Evolutionary conservation across 768 basidiomycete genomes (phyloP).

Genomic region (Lanmaoa rubissima): DNA sequence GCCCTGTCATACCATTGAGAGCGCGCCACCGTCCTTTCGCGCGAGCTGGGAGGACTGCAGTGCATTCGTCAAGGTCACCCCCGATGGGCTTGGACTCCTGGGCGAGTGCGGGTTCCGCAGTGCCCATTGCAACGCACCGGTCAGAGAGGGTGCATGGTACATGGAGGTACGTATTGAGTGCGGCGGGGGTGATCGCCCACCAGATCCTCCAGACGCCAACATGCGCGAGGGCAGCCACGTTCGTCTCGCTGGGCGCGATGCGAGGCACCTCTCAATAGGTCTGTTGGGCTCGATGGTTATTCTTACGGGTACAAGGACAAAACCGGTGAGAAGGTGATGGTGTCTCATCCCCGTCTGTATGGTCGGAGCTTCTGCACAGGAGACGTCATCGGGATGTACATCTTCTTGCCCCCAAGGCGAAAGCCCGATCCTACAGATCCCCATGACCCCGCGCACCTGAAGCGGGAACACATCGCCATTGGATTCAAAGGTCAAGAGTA

Average conservation of each 20-base stretch:
- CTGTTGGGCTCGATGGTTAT: conserved; percentile 92
- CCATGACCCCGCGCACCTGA: conserved; percentile 77
- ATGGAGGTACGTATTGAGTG: conserved; percentile 83
- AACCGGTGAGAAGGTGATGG: conserved; percentile 85
- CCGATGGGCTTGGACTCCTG: conserved; percentile 70
- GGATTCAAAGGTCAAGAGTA: conserved; percentile 96
- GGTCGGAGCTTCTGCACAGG: conserved; percentile 72
- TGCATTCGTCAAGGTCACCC: conserved; percentile 72
- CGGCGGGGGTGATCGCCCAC: conserved; percentile 61
- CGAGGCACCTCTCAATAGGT: conserved; percentile 91
- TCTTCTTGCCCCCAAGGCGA: conserved; percentile 74
- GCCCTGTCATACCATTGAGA: conserved; percentile 80
- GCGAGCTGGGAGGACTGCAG: conserved; percentile 93
- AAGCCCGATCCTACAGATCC: conserved; percentile 59
- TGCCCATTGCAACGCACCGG: conserved; percentile 84
- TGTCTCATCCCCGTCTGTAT: conserved; percentile 80
- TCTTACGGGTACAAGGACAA: conserved; percentile 91
- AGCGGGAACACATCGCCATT: conserved; percentile 89
- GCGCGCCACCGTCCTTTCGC: conserved; percentile 63
- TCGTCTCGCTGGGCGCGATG: conserved; percentile 85
- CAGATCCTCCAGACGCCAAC: conserved; percentile 41
- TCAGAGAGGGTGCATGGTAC: conserved; percentile 91
- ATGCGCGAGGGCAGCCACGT: conserved; percentile 75
- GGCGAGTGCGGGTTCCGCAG: conserved; percentile 91
- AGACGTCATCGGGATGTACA: conserved; percentile 92